Evolutionary conservation across 805 yeast genomes (phyloP).

Genomic region (Grigorovia humatica): DNA sequence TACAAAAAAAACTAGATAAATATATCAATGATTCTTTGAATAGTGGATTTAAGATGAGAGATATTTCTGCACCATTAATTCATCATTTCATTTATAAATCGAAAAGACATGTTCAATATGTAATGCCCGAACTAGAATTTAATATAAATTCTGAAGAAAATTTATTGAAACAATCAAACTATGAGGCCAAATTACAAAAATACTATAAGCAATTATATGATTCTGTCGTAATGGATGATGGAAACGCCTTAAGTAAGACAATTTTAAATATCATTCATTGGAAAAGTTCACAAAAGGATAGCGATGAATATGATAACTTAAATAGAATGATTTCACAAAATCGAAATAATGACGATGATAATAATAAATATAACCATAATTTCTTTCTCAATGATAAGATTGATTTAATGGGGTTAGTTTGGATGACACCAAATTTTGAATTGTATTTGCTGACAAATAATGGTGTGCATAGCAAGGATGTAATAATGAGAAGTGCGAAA

Average conservation of each 20-base stretch:
- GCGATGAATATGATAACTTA: background rate
- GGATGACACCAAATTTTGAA: conserved; percentile 53
- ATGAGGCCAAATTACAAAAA: conserved; percentile 17
- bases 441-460: conserved; percentile 43
- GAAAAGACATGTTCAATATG: conserved; percentile 45
- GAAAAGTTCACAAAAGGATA: conserved; percentile 14
- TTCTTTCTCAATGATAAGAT: conserved; percentile 12
- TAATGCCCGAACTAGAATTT: conserved; percentile 21
- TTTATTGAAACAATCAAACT: conserved; percentile 1
- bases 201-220: conserved; percentile 22
- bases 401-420: conserved; percentile 35
- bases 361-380: background rate
- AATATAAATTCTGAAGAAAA: conserved; percentile 6
- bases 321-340: background rate
- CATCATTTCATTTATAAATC: conserved; percentile 78
- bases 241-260: conserved; percentile 27
- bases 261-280: conserved; percentile 39
- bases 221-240: conserved; percentile 19
- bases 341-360: background rate
- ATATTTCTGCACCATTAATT: conserved; percentile 46
- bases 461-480: conserved; percentile 47
- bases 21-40: conserved; percentile 29
- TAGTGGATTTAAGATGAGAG: conserved; percentile 33
- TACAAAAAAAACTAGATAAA: conserved; percentile 28
- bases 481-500: conserved; percentile 49